Conservation (phyloP, 2,329 filamentous ascomycete species). For the Capronia americana region DNA sequence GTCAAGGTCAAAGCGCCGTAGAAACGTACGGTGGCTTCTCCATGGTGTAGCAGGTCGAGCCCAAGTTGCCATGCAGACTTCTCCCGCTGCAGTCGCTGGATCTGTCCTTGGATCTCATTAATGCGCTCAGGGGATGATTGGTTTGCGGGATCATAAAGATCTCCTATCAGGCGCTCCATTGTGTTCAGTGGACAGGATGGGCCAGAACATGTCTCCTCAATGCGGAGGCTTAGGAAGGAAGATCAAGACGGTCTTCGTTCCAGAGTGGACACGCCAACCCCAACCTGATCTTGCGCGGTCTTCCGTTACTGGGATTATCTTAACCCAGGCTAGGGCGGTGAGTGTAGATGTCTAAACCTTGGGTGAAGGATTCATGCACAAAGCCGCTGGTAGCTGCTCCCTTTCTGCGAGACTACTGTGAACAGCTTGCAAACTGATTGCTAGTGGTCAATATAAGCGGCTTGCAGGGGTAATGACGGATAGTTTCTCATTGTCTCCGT, state of each 20-base stretch:
- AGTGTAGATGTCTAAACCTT: background rate
- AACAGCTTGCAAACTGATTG: background rate
- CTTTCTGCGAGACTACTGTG: background rate
- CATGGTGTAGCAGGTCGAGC: constrained; percentile 72
- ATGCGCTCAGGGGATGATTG: constrained; percentile 36
- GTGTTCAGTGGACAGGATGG: background rate
- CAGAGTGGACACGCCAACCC: background rate
- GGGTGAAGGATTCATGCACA: background rate
- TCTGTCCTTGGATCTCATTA: constrained; percentile 69
- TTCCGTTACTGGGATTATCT: background rate
- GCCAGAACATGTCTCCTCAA: constrained; percentile 10
- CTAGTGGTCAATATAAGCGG: background rate
- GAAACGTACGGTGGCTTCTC: constrained; percentile 80
- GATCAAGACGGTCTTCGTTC: no score
- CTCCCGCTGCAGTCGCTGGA: constrained; percentile 80
- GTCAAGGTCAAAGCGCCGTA: constrained; percentile 93
- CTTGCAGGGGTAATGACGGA: background rate
- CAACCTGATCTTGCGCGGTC: background rate
- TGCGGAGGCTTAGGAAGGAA: background rate
- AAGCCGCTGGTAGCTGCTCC: background rate
- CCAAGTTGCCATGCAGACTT: constrained; percentile 85
- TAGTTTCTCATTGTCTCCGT: background rate
- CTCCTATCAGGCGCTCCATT: constrained; percentile 39
- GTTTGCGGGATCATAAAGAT: constrained; percentile 36
- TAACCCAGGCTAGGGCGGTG: background rate